Evolutionary conservation across 306 rosid genomes (phyloP), one percentile per base, ranked within the genome.

Genomic region (Rosa chinensis): DNA sequence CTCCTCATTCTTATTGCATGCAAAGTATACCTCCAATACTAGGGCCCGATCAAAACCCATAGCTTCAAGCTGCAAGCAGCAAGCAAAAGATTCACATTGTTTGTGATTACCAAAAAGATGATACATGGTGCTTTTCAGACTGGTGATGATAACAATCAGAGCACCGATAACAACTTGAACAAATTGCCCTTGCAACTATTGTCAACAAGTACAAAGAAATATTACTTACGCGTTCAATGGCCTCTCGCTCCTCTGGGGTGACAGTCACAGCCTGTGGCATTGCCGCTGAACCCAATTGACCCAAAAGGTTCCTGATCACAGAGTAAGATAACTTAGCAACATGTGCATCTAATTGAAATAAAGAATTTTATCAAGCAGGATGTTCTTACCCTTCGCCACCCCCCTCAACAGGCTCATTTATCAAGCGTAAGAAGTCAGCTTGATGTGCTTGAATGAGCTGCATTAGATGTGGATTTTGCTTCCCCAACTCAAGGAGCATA

Each of bases 1-100:
- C 72, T 92, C 92, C 87, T 92, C 97, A 10, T 92, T 89, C 86
- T 89, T 92, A 76, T 92, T 90, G 89, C 95, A 90, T 4, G 97
- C 93, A 75, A 92, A 90, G 90, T 84, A 92, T 44, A 89, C 97
- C 83, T 90, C 93, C 89, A 92, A 56, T 21, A 92, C 97, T 35
- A 86, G 79, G n/a, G 85, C 92, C 64, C 90, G 88, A 61, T 87
- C 92, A 17, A 92, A 92, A 53, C 97, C 97, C 97, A 92, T 92
- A 49, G 88, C 97, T 85, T 86, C 87, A 78, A 92, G 94, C 97
- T 92, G 92, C 82, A 64, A 75, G 23, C 5, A 59, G 92, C 82
- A 64, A 75, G 23, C 5, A 59, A 49, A 47, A 13, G 23, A 7
- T 72, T 63, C 8, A 17, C 47, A 63, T 18, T 7, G 40, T 74